Evolutionary conservation across 768 basidiomycete species (phyloP).

Genomic region (Kondoa subrosea): DNA sequence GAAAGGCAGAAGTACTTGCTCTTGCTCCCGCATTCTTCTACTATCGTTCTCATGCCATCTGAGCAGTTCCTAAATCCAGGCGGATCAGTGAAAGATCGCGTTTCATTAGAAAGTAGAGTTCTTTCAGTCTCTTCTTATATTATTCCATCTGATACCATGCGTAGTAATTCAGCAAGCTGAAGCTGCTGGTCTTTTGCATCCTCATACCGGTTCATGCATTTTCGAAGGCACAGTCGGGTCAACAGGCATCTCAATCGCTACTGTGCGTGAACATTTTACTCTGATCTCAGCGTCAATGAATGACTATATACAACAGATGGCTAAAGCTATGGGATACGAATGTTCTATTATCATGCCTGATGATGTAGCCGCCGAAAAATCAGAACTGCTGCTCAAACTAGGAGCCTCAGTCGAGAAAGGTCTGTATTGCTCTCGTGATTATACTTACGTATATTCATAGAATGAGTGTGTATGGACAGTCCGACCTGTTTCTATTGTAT

Average conservation of each 20-base stretch:
- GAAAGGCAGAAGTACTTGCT: constrained; percentile 66
- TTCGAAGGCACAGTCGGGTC: constrained; percentile 96
- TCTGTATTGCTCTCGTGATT: background rate
- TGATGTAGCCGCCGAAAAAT: constrained; percentile 79
- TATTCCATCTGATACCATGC: background rate
- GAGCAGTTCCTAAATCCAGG: constrained; percentile 75
- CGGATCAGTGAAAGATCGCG: constrained; percentile 92
- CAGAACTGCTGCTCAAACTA: constrained; percentile 59
- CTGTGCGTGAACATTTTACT: no score
- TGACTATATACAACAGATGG: constrained; percentile 37
- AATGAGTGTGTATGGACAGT: constrained; percentile 33
- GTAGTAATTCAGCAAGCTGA: constrained; percentile 92
- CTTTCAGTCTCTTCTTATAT: background rate
- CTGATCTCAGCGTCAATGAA: no score
- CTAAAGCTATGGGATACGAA: constrained; percentile 31
- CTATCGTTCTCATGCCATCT: background rate
- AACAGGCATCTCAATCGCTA: constrained; percentile 90
- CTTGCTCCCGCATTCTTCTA: background rate
- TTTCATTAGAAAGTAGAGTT: constrained; percentile 67
- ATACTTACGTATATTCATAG: background rate
- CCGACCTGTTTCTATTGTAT: constrained; percentile 86
- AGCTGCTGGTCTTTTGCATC: constrained; percentile 57
- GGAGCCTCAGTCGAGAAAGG: constrained; percentile 70
- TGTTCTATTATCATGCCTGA: constrained; percentile 73
- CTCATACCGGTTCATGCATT: constrained; percentile 73